Evolutionary conservation across 805 yeast species (phyloP), one percentile per base, ranked within the genome.

Genomic region (Zygosaccharomyces gambellarensis): DNA sequence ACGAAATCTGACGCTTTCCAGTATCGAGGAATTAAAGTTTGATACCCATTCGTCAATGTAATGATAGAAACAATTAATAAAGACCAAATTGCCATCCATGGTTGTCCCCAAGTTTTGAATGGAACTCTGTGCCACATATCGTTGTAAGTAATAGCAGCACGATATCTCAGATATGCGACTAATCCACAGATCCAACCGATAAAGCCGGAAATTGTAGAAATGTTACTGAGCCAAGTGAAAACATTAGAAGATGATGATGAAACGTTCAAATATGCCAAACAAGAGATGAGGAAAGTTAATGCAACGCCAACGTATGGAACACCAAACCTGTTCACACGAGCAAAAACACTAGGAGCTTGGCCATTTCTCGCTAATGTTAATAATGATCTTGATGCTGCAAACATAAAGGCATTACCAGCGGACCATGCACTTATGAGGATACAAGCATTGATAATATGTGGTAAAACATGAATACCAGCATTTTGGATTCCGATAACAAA

Each of bases 11-110:
- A 65, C 0, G 65, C 75, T 11, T 72, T 74, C 72, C 82, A 82
- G 44, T 66, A 58, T 27, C 60, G 63, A 17, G 73, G 73, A 51
- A 85, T 66, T 52, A 85, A 84, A 4, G 80, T 83, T 2, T 78
- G 82, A 61, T 82, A 85, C 49, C 90, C 90, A 58, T 85, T 85
- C n/a, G 90, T 83, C 41, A 85, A 45, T 28, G 83, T 70, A 46
- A 85, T 60, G n/a, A 85, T 28, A 4, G 73, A 50, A 48, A 83
- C 74, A 52, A 81, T 64, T 36, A 71, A 56, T 30, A 83, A 65
- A 5, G 80, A 75, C 51, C 77, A 77, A 60, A 77, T 82, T 3
- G 85, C 76, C 44, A 82, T 78, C 54, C 69, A 76, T 36, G 86
- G 83, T 65, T 81, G 85, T 23, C 76, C 68, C 27, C 69, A 66